These are phyloP conservation scores for Aspergillus cejpii DNA, from an alignment of 2,329 filamentous ascomycete species.

Conservation along the genomic window DNA sequence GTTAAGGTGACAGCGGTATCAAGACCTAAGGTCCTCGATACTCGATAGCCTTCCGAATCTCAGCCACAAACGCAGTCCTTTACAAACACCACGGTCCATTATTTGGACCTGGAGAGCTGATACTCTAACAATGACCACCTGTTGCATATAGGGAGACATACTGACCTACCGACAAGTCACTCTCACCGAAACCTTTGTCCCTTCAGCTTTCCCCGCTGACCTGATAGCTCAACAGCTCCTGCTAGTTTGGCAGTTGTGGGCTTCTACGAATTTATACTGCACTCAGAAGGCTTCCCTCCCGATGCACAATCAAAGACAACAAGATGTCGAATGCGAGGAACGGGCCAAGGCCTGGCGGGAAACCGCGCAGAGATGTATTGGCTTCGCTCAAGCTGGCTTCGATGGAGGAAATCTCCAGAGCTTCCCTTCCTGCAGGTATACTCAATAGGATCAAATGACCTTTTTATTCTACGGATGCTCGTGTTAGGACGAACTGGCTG, in stretches of 20 bases:
- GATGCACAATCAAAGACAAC: constrained; percentile 23
- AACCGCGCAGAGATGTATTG: constrained; percentile 53
- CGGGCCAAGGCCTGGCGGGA: constrained; percentile 28
- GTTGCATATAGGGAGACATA: background rate
- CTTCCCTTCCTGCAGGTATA: constrained; percentile 74
- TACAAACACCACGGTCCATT: background rate
- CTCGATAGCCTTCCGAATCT: background rate
- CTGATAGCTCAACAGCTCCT: background rate
- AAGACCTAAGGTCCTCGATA: background rate
- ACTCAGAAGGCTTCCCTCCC: constrained; percentile 12
- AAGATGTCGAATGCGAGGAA: constrained; percentile 48
- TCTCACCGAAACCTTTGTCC: background rate
- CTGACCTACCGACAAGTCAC: background rate
- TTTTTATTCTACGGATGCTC: background rate
- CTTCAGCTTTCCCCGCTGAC: background rate
- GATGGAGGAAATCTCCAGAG: constrained; percentile 66
- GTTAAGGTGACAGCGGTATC: background rate
- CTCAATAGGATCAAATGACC: background rate
- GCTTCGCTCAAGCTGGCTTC: constrained; percentile 71
- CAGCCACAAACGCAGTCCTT: background rate
- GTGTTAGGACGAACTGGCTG: constrained; percentile 13
- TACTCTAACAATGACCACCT: background rate
- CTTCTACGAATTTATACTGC: constrained; percentile 3
- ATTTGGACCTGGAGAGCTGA: background rate
- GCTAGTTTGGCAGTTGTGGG: background rate